Evolutionary conservation across 495 filamentous ascomycete species (phyloP).

Genomic region (Tuber borchii): DNA sequence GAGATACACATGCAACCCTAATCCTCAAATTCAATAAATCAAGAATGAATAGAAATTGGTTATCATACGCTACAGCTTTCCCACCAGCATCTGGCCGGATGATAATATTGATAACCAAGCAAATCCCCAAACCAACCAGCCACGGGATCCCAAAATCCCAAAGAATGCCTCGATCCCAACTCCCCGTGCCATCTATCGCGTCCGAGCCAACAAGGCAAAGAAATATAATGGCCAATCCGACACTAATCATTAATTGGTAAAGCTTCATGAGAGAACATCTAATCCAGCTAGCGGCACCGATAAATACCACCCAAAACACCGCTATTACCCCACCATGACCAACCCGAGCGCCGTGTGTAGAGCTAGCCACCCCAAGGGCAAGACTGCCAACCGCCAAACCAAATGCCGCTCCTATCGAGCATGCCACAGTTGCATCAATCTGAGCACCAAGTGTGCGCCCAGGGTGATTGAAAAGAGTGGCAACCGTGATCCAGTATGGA

Average conservation of each 20-base stretch:
- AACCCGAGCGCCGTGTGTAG: conserved; percentile 44
- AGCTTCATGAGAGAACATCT: conserved; percentile 52
- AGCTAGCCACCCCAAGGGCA: conserved; percentile 51
- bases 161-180: conserved; percentile 47
- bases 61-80: conserved; percentile 47
- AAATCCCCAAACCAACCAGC: conserved; percentile 51
- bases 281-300: conserved; percentile 49
- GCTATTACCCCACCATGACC: conserved; percentile 53
- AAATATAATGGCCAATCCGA: conserved; percentile 53
- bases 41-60: conserved; percentile 16
- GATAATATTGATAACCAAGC: conserved; percentile 46
- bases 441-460: conserved; percentile 52
- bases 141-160: conserved; percentile 54
- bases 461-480: conserved; percentile 52
- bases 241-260: conserved; percentile 52
- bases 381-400: conserved; percentile 54
- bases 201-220: conserved; percentile 50
- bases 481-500: conserved; percentile 51
- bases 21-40: conserved; percentile 3
- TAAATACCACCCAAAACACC: conserved; percentile 50
- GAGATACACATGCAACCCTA: background rate
- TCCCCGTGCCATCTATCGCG: conserved; percentile 14
- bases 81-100: conserved; percentile 53
- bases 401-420: conserved; percentile 50
- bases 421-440: conserved; percentile 52